Evolutionary conservation across 371 early-diverging fungal genomes (phyloP), one percentile per base, ranked within the genome.

Genomic region (Mortierella sp.): DNA sequence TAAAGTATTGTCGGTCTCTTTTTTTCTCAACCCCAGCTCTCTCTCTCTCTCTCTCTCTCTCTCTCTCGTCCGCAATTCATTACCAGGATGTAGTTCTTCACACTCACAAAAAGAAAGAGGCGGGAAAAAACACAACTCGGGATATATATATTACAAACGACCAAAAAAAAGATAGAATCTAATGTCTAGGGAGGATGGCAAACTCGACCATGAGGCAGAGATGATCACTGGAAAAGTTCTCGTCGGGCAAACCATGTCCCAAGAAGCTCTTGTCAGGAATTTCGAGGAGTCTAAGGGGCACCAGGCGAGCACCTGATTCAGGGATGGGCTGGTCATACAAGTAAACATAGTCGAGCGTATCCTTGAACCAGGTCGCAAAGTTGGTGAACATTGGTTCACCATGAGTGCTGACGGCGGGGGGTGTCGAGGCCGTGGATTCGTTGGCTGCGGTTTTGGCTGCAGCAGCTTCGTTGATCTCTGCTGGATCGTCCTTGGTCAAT

Each of bases 211-310:
- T 58, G 10, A 93, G 77, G 72, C 91, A 90, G 21, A 93, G 74
- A 78, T 93, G 93, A 74, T 93, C 93, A 70, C 92, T 91, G 0
- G 92, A 92, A 89, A 92, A 93, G 71, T 88, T 81, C 77, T 82
- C 82, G 75, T 93, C 90, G 0, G 92, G 93, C n/a, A 93, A 60
- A 0, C 92, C 90, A 19, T 91, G 90, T 44, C 86, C 84, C 68
- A 93, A 31, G 21, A 82, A 70, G 24, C 87, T 88, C 70, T 89
- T 83, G 31, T 85, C 77, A 3, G 92, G 92, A 45, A 92, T 84
- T 63, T 70, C 77, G 26, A 91, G 76, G 0, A 88, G 38, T 31
- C 79, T 87, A 26, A 82, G 72, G 6, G 88, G 84, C 8, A 82
- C 78, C 31, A 86, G 73, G 5, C 75, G 76, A 65, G 80, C 84